phyloP scores from a whole-genome alignment of 2,329 filamentous ascomycete species.

The Cladosporium sphaerospermum region DNA sequence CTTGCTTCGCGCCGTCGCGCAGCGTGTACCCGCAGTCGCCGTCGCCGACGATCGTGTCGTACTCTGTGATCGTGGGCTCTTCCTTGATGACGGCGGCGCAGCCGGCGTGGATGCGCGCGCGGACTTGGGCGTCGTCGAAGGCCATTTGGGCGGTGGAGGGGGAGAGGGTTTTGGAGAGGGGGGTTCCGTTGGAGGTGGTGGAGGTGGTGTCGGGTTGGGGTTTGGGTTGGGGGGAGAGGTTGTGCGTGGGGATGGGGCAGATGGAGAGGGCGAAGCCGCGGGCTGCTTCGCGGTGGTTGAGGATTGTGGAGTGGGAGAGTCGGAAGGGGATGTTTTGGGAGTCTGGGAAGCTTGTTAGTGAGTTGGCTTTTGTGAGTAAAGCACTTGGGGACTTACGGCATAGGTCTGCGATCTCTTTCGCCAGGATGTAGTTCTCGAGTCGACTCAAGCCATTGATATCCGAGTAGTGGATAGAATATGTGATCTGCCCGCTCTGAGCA shows the following conservation, averaged over 20 bases:
- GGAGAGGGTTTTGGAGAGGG: slow-evolving; percentile 9
- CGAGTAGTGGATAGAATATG: slow-evolving; percentile 30
- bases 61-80: slow-evolving; percentile 32
- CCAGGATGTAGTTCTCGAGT: slow-evolving; percentile 33
- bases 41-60: slow-evolving; percentile 33
- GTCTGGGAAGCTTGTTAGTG: slow-evolving; percentile 17
- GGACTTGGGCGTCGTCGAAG: slow-evolving; percentile 26
- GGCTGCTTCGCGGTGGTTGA: slow-evolving; percentile 24
- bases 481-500: slow-evolving; percentile 17
- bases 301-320: slow-evolving; percentile 30
- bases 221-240: slow-evolving; percentile 23
- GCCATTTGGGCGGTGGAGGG: slow-evolving; percentile 11
- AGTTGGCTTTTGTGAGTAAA: neutral
- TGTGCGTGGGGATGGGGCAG: slow-evolving; percentile 22
- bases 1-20: slow-evolving; percentile 30
- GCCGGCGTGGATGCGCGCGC: slow-evolving; percentile 24
- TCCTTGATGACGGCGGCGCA: slow-evolving; percentile 29
- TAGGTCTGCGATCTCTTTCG: slow-evolving; percentile 19
- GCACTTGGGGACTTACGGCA: neutral
- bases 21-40: slow-evolving; percentile 34
- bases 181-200: slow-evolving; percentile 7
- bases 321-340: slow-evolving; percentile 25
- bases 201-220: slow-evolving; percentile 18
- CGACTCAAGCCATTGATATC: slow-evolving; percentile 32
- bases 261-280: slow-evolving; percentile 31